Evolutionary conservation across 768 basidiomycete genomes (phyloP), one percentile per base, ranked within the genome.

Genomic region (Termitomyces titanicus): DNA sequence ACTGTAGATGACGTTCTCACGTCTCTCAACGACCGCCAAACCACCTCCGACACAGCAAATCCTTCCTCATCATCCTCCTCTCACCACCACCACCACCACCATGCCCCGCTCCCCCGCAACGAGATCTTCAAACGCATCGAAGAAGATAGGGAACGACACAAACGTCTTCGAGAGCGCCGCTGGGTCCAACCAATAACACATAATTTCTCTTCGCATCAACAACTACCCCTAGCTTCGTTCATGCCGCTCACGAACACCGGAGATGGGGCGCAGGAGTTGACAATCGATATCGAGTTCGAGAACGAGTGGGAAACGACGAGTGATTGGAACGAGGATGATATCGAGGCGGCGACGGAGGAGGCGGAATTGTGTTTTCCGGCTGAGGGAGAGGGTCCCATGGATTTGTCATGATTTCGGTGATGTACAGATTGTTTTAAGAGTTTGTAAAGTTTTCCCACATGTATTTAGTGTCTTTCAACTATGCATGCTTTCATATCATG

Each of bases 81-180:
- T 10, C 17, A 57, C 61, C 34, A 54, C 61, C 44, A 57, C 61
- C 40, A 39, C 29, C 40, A 39, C 55, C 64, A 53, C n/a, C 61
- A 64, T 24, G 67, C 61, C 54, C 61, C 71, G 0, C 78, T 89
- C 47, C 77, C 84, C 2, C 80, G 81, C 9, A 70, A 73, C n/a
- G 92, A 94, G 49, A 81, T 92, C 27, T 80, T 92, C 65, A 85
- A 88, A 55, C 86, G 92, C 12, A 93, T 96, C 60, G 92, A 96
- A 68, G 93, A 95, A 62, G 94, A 95, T 68, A 78, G 93, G 2
- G 94, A 95, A 63, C 82, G 94, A 58, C 94, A 95, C 64, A 96
- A 96, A 72, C 85, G 94, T 12, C 77, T 96, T 2, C 84, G 93
- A 44, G 94, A 96, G 68, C 83, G 90, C 35, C 83, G 93, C 42